These are phyloP conservation scores for Camellia oleifera DNA, from an alignment of 179 eudicot species.

Conservation along the genomic window DNA sequence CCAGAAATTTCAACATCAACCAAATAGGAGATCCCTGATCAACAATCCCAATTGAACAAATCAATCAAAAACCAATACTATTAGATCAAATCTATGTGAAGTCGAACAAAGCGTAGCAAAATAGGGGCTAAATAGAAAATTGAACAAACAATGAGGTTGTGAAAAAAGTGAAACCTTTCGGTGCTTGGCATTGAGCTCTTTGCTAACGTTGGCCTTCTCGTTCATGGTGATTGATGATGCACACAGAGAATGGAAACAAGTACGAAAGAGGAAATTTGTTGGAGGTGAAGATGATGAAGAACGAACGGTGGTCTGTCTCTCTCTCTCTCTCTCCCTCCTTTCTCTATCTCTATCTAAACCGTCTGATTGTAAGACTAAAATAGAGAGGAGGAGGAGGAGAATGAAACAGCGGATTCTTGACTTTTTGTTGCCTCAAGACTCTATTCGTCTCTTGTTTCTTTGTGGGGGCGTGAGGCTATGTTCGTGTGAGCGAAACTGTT, in stretches of 20 bases:
- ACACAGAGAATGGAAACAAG: background rate
- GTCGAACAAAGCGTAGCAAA: background rate
- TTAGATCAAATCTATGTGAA: background rate
- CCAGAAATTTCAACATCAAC: slow-evolving; percentile 9
- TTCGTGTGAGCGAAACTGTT: background rate
- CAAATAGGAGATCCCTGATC: background rate
- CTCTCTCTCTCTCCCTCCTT: background rate
- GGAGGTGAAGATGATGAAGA: slow-evolving; percentile 2
- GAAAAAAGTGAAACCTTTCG: slow-evolving; percentile 26
- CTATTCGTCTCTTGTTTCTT: too few relatives aligned
- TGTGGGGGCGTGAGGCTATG: background rate
- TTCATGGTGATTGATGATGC: slow-evolving; percentile 37
- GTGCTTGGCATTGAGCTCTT: slow-evolving; percentile 55
- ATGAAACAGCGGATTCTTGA: slow-evolving; percentile 11
- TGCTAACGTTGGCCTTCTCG: slow-evolving; percentile 43
- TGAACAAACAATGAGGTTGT: background rate
- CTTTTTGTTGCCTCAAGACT: background rate
- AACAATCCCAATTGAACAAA: background rate
- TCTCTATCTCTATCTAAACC: slow-evolving; percentile 12
- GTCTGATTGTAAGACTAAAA: background rate
- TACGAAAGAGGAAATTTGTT: background rate
- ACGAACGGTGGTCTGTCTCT: background rate
- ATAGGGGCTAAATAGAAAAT: background rate
- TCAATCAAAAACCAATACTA: background rate
- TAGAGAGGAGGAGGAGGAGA: background rate